A percentile compares a stretch with the other conserved stretches of the same genome.
Conservation (phyloP, 148 eudicot species). For the Cornus kousa region DNA sequence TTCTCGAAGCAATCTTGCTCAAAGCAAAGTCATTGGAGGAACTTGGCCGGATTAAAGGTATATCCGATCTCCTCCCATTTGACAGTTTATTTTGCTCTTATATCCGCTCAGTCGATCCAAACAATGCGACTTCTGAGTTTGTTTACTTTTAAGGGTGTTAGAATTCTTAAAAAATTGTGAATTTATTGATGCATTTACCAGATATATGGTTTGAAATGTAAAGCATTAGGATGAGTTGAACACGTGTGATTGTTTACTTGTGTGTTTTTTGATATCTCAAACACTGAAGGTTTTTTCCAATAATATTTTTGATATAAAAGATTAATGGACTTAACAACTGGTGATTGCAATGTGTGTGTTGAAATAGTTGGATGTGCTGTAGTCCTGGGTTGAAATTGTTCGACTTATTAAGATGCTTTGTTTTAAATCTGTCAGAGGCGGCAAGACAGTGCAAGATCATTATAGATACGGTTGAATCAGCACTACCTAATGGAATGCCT, state of each 20-base stretch:
- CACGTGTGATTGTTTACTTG: not conserved
- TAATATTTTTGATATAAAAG: not conserved
- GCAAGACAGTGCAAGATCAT: conserved; percentile 78
- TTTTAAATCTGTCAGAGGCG: conserved; percentile 51
- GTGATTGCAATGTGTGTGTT: not conserved
- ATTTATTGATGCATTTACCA: not conserved
- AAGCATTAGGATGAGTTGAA: not conserved
- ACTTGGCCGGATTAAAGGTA: conserved; percentile 76
- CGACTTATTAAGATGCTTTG: not conserved
- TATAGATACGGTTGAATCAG: conserved; percentile 76
- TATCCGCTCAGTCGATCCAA: not conserved
- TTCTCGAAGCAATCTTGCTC: conserved; percentile 84
- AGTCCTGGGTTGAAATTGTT: not conserved
- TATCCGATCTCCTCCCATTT: not conserved
- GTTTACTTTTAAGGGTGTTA: not conserved
- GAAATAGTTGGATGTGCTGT: not conserved
- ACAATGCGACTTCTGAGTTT: not conserved
- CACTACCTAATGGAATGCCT: conserved; percentile 78
- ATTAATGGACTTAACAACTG: not conserved
- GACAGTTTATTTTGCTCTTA: not conserved
- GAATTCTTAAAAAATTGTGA: not conserved
- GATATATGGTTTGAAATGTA: not conserved
- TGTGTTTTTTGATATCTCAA: not conserved
- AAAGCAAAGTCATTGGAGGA: conserved; percentile 76
- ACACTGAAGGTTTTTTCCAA: not conserved